phyloP scores from a whole-genome alignment of 495 filamentous ascomycete genomes.

The Achaetomiella virescens region DNA sequence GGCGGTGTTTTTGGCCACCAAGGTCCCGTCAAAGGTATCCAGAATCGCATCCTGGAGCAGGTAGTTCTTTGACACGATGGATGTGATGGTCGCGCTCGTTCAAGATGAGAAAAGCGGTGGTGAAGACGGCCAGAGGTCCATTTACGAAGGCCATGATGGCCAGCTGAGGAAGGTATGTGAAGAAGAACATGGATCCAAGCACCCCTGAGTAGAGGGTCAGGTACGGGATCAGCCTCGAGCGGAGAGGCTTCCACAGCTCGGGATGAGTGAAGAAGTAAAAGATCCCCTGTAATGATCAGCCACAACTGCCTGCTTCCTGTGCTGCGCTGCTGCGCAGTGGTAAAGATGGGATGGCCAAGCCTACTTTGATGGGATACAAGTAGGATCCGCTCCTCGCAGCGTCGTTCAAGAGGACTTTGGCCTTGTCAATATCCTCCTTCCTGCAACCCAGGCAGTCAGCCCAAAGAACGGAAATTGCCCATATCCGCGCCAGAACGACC shows the following conservation, averaged over 20 bases:
- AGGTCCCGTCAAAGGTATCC: slow-evolving; percentile 85
- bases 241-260: slow-evolving; percentile 61
- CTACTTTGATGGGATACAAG: slow-evolving; percentile 76
- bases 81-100: slow-evolving; percentile 75
- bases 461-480: background rate
- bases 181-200: slow-evolving; percentile 71
- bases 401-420: slow-evolving; percentile 49
- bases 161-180: slow-evolving; percentile 87
- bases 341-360: background rate
- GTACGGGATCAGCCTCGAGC: slow-evolving; percentile 61
- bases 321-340: background rate
- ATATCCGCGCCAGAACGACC: slow-evolving; percentile 14
- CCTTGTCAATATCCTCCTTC: slow-evolving; percentile 52
- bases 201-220: slow-evolving; percentile 61
- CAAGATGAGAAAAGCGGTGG: slow-evolving; percentile 69
- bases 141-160: slow-evolving; percentile 75
- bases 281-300: slow-evolving; percentile 47
- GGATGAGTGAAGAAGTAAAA: slow-evolving; percentile 67
- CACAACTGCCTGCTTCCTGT: background rate
- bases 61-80: slow-evolving; percentile 65
- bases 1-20: slow-evolving; percentile 51
- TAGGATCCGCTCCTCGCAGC: slow-evolving; percentile 71
- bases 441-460: slow-evolving; percentile 26
- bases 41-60: slow-evolving; percentile 72
- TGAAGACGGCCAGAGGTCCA: slow-evolving; percentile 75